A percentile compares a stretch with the other conserved stretches of the same genome.
phyloP scores from a whole-genome alignment of 805 yeast species.

The Starmera amethionina region DNA sequence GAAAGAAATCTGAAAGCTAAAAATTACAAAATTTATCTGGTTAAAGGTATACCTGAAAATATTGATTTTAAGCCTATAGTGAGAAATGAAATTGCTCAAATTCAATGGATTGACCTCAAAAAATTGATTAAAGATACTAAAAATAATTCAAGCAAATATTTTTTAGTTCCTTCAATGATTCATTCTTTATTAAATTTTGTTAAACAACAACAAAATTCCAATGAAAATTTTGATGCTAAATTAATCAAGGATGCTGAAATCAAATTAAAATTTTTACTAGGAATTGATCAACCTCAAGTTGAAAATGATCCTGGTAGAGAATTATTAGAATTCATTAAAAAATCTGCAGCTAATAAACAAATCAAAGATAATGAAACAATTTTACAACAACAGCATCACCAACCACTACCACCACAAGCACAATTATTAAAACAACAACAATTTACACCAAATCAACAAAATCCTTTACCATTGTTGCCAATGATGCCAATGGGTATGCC shows the following conservation, averaged over 20 bases:
- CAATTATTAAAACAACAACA: slow-evolving; percentile 2
- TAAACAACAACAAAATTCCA: slow-evolving; percentile 41
- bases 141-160: slow-evolving; percentile 22
- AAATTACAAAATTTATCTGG: slow-evolving; percentile 73
- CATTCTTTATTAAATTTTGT: slow-evolving; percentile 40
- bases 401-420: not conserved
- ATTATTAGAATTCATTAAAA: slow-evolving; percentile 50
- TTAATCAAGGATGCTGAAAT: slow-evolving; percentile 54
- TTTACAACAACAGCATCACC: not conserved
- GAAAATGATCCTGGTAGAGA: slow-evolving; percentile 68
- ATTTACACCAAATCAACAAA: slow-evolving; percentile 4
- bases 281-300: slow-evolving; percentile 33
- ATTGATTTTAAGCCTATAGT: slow-evolving; percentile 71
- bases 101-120: slow-evolving; percentile 68
- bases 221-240: slow-evolving; percentile 41
- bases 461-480: slow-evolving; percentile 1
- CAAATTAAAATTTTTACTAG: slow-evolving; percentile 54
- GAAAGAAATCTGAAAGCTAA: slow-evolving; percentile 80
- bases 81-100: slow-evolving; percentile 77
- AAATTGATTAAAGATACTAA: slow-evolving; percentile 24
- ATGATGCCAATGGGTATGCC: no score
- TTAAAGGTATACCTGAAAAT: slow-evolving; percentile 69
- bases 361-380: slow-evolving; percentile 5
- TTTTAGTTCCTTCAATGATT: slow-evolving; percentile 30
- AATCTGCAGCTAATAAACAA: slow-evolving; percentile 26